A percentile compares a stretch with the other conserved stretches of the same genome.
Conservation (phyloP, 1,139 yeast genomes). For the Hyphopichia khmerensis region DNA sequence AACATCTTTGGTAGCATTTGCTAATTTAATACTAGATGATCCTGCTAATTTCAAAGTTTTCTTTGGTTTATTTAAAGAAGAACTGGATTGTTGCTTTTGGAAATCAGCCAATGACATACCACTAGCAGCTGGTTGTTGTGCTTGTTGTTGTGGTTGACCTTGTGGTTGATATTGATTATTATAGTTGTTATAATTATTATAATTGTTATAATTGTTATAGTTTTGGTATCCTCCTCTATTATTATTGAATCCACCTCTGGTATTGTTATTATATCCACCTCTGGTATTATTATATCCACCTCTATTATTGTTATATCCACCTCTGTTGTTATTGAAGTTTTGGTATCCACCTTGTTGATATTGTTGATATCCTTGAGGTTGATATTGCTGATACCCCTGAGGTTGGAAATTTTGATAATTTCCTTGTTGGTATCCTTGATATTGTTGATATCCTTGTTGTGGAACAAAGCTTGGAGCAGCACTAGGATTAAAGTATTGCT, state of each 20-base stretch:
- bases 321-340: slow-evolving; percentile 10
- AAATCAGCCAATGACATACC: slow-evolving; percentile 89
- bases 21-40: slow-evolving; percentile 47
- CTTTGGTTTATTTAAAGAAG: slow-evolving; percentile 53
- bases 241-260: slow-evolving; percentile 9
- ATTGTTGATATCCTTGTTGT: slow-evolving; percentile 20
- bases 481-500: slow-evolving; percentile 34
- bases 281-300: slow-evolving; percentile 9
- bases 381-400: slow-evolving; percentile 3
- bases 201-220: slow-evolving; percentile 23
- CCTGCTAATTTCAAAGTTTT: slow-evolving; percentile 64
- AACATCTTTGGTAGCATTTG: slow-evolving; percentile 52
- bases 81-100: slow-evolving; percentile 64
- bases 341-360: slow-evolving; percentile 14
- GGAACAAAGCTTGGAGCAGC: slow-evolving; percentile 47
- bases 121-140: slow-evolving; percentile 32
- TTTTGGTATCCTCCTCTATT: slow-evolving; percentile 19
- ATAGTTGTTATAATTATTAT: slow-evolving; percentile 12
- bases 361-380: slow-evolving; percentile 23
- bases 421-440: slow-evolving; percentile 23
- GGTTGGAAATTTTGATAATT: slow-evolving; percentile 18
- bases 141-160: slow-evolving; percentile 21
- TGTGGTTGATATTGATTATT: slow-evolving; percentile 14
- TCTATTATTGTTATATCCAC: slow-evolving; percentile 27
- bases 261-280: slow-evolving; percentile 25